Conservation (phyloP, 2,329 filamentous ascomycete genomes). For the Zymoseptoria brevis region DNA sequence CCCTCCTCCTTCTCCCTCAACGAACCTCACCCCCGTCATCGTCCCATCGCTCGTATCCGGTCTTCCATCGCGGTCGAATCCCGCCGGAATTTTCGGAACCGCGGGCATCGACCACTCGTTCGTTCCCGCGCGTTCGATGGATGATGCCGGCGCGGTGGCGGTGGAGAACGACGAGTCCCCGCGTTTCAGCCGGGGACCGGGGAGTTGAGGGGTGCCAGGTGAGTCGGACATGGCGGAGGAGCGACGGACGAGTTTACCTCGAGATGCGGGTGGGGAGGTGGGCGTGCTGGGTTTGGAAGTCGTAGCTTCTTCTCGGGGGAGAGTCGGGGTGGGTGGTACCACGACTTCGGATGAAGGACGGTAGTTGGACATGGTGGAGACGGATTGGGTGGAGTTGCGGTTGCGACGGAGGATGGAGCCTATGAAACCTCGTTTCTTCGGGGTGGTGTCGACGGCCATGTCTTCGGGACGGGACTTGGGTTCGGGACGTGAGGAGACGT, state of each 20-base stretch:
- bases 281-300: slow-evolving; percentile 5
- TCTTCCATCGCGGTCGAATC: slow-evolving; percentile 11
- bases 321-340: neutral
- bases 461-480: slow-evolving; percentile 13
- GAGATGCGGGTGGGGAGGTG: slow-evolving; percentile 49
- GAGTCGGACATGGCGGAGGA: slow-evolving; percentile 6
- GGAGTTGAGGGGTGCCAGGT: slow-evolving; percentile 2
- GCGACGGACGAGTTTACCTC: slow-evolving; percentile 36
- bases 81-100: slow-evolving; percentile 16
- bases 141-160: slow-evolving; percentile 23
- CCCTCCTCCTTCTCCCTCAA: too few relatives aligned
- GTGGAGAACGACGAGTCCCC: slow-evolving; percentile 21
- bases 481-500: slow-evolving; percentile 27
- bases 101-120: slow-evolving; percentile 43
- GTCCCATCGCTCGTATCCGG: slow-evolving; percentile 29
- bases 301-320: slow-evolving; percentile 1
- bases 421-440: slow-evolving; percentile 27
- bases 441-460: slow-evolving; percentile 1
- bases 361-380: slow-evolving; percentile 13
- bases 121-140: slow-evolving; percentile 7
- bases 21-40: slow-evolving; percentile 4
- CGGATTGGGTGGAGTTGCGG: slow-evolving; percentile 21
- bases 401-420: slow-evolving; percentile 30
- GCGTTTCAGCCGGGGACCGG: slow-evolving; percentile 13
- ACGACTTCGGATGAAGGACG: slow-evolving; percentile 2